phyloP scores from a whole-genome alignment of 495 filamentous ascomycete species.

The Saxophila tyrrhenica region DNA sequence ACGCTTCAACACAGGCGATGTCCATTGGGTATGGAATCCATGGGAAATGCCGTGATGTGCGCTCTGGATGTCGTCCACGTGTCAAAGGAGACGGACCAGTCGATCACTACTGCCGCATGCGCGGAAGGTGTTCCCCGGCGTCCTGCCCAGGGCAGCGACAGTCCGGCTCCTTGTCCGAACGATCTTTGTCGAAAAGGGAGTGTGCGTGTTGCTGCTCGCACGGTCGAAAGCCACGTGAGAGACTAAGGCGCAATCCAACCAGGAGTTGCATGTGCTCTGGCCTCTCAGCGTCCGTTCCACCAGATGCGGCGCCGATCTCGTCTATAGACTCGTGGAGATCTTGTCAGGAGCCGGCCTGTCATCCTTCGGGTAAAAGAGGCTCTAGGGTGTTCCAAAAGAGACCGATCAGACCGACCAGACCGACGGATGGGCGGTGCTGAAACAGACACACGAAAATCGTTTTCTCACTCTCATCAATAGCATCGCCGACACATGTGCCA shows the following conservation, averaged over 20 bases:
- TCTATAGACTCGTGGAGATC: background rate
- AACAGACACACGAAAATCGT: too few species aligned
- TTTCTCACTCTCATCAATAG: too few species aligned
- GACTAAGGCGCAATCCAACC: background rate
- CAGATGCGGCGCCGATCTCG: background rate
- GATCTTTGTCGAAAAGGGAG: too few species aligned
- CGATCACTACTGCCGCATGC: background rate
- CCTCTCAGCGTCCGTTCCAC: too few species aligned
- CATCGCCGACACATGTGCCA: too few species aligned
- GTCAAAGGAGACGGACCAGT: background rate
- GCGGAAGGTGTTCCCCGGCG: background rate
- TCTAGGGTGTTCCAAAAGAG: too few species aligned
- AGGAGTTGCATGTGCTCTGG: background rate
- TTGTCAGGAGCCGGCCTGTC: background rate
- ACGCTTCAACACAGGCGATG: too few species aligned
- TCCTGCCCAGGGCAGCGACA: too few species aligned
- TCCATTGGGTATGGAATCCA: too few species aligned
- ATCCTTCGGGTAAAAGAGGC: background rate
- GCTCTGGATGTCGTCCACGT: background rate
- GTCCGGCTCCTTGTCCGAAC: too few species aligned
- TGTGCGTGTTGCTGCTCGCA: background rate
- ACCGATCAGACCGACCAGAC: too few species aligned
- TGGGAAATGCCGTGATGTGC: background rate
- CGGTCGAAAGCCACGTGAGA: background rate
- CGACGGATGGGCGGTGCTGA: too few species aligned